Base-by-base conservation (phyloP, 179 eudicot species). In the Heliamphora pulchella region DNA sequence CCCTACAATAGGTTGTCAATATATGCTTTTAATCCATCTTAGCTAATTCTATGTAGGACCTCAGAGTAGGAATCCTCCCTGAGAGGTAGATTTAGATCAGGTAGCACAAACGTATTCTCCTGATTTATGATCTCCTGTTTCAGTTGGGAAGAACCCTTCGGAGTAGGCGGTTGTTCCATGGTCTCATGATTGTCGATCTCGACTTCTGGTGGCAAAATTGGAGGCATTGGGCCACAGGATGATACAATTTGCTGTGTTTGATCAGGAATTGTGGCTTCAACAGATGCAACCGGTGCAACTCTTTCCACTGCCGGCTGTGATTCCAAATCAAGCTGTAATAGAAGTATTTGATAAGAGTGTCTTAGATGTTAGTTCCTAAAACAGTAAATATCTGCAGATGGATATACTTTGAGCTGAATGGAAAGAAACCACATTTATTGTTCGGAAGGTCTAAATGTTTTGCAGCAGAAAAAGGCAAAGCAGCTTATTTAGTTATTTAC, bases 61-160 rank as follows among this genome's bases (percentile, higher is more conserved):
- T 78, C 86, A 48, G 55, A 66, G 71, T 65, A 73, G 20, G 68
- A 70, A 41, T 87, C 88, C 69, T 89, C 90, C 13, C 85, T 91
- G 0, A 92, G 84, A 1, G 85, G 84, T 75, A 93, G 75, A 81
- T 94, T 94, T 17, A 94, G 90, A 84, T 94, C 98, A 75, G 98
- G 98, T n/a, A 94, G 88, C 77, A 84, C 78, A 83, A 89, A 91
- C 43, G 71, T 59, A 10, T 82, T 75, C 51, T 86, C 89, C 68
- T 78, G 78, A 61, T 77, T 18, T 10, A 43, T 66, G 4, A 11
- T 14, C 43, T 54, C 63, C 9, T 50, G 48, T 59, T 65, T 20
- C 55, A 53, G 61, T 14, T 73, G 75, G 4, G 69, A 62, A 57
- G 70, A 55, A 39, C 59, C 57, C n/a, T 58, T 66, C 46, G 78